Percentiles rank a stretch among this genome's conserved stretches.
Evolutionary conservation across 805 yeast genomes (phyloP).

Genomic region (Barnettozyma vustinii): DNA sequence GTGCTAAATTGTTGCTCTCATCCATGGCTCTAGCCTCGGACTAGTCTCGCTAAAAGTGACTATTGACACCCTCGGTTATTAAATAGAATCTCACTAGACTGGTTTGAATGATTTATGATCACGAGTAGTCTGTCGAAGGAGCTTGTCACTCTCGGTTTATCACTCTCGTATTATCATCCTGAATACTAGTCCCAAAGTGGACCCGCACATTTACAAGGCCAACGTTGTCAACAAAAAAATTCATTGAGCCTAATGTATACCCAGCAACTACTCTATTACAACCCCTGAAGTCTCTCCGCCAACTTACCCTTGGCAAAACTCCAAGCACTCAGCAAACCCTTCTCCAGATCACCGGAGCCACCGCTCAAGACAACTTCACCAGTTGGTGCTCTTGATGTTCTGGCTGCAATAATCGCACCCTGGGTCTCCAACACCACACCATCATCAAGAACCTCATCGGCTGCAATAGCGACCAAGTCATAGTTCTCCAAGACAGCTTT

Average conservation of each 20-base stretch:
- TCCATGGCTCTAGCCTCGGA: no score
- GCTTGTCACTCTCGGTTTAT: no score
- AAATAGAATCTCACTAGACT: no score
- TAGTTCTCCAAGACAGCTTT: conserved; percentile 73
- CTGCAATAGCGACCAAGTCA: conserved; percentile 78
- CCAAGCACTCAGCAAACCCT: conserved; percentile 77
- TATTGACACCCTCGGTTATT: no score
- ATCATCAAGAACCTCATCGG: conserved; percentile 91
- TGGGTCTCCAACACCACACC: conserved; percentile 91
- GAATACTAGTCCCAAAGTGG: no score
- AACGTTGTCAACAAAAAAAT: neutral
- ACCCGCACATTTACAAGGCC: neutral
- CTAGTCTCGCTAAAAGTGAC: no score
- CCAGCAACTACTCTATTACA: conserved; percentile 18
- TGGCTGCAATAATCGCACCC: conserved; percentile 75
- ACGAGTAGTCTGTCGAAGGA: no score
- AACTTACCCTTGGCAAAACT: conserved; percentile 79
- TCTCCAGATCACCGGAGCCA: conserved; percentile 63
- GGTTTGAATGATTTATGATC: no score
- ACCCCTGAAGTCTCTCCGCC: conserved; percentile 42
- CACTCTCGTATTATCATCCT: no score
- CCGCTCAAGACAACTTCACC: conserved; percentile 56
- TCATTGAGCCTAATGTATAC: neutral
- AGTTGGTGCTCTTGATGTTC: conserved; percentile 85
- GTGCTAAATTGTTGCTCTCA: no score